Base-by-base conservation (phyloP, 2,329 filamentous ascomycete genomes). In the Triangularia setosa region DNA sequence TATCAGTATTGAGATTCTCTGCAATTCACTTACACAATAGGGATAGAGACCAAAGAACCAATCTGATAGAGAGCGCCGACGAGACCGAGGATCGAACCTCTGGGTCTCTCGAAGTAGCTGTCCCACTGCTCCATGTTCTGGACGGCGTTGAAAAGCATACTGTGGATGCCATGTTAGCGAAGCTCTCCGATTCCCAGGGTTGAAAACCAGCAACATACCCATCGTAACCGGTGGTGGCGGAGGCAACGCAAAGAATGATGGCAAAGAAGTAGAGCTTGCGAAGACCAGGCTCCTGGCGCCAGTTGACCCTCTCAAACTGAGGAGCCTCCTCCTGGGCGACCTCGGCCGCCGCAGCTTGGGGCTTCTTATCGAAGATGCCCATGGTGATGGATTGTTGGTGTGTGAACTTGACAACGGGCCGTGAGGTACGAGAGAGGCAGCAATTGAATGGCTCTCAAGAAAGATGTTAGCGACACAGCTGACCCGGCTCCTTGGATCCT, bases 61-160 rank as follows among this genome's bases (percentile, higher is more conserved):
- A 88, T 81, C 69, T 84, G 84, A 74, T 87, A 88, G 66, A 84
- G 81, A 7, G 85, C 83, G 9, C 81, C 81, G 2, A 88, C 77
- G 30, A 88, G 79, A 60, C 86, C 86, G 7, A 80, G 74, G 72
- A 74, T 69, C 65, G 75, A 71, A 68, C 80, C 73, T 72, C 79
- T 48, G 0, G 78, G 84, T 63, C 82, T 58, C 28, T 76, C 75
- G 68, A 86, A 86, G 72, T 79, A 81, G 23, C 72, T 71, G 70
- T 80, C 75, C 80, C 80, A 83, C 25, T 73, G 72, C 0, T 77
- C 67, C 68, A 80, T 79, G 69, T 78, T 77, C 69, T 80, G 79
- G 5, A 80, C 77, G 7, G 73, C 72, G 72, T 79, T 79, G 73
- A 81, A 79, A 71, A 80, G 79, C 71, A 79, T 79, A 63, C 79